Conservation (phyloP, 2,329 filamentous ascomycete species). For the Seiridium cupressi region DNA sequence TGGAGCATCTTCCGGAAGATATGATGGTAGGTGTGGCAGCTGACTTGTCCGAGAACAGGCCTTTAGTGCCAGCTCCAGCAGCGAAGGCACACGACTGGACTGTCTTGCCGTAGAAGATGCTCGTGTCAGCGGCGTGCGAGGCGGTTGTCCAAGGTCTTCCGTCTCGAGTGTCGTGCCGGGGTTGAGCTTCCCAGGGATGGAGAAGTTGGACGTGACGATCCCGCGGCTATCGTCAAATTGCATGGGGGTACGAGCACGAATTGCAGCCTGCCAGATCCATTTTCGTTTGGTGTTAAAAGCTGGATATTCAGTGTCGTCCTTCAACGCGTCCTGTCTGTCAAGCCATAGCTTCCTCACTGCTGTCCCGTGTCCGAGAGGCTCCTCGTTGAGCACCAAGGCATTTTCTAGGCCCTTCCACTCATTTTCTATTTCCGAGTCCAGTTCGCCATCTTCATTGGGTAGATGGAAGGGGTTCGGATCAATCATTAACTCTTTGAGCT, state of each 20-base stretch:
- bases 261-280: conserved; percentile 17
- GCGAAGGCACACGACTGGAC: conserved; percentile 41
- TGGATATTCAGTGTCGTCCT: not conserved
- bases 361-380: not conserved
- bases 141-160: conserved; percentile 17
- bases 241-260: conserved; percentile 25
- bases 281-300: not conserved
- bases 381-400: not conserved
- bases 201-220: conserved; percentile 23
- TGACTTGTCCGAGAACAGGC: conserved; percentile 42
- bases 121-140: conserved; percentile 12
- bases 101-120: not conserved
- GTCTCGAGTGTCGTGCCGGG: conserved; percentile 15
- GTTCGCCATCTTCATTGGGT: conserved; percentile 24
- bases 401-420: not conserved
- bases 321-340: conserved; percentile 9
- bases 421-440: conserved; percentile 3
- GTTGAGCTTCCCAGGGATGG: conserved; percentile 14
- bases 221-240: conserved; percentile 29
- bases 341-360: conserved; percentile 12
- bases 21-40: conserved; percentile 38
- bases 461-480: conserved; percentile 63
- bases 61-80: conserved; percentile 50
- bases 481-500: conserved; percentile 51
- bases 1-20: conserved; percentile 39